Conservation (phyloP, 345 rosid genomes). For the Gossypium arboreum region DNA sequence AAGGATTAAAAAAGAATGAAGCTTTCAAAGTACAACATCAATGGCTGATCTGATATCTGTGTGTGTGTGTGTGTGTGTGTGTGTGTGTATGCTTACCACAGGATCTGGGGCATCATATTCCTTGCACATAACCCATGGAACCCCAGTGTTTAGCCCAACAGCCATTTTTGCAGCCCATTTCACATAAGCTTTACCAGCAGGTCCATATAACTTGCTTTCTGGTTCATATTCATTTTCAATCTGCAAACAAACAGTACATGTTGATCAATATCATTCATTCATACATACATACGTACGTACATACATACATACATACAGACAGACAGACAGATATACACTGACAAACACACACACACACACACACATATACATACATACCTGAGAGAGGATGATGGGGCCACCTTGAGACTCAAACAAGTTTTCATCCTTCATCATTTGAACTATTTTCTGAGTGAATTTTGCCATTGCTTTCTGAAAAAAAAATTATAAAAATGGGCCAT, state of each 20-base stretch:
- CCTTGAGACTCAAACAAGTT: conserved; percentile 71
- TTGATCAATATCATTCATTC: not conserved
- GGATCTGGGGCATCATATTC: conserved; percentile 74
- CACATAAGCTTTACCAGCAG: conserved; percentile 50
- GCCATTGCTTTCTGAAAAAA: conserved; percentile 49
- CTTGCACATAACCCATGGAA: conserved; percentile 85
- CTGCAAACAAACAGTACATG: conserved; percentile 22
- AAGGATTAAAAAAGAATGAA: not conserved
- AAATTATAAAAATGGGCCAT: not conserved
- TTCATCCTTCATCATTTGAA: conserved; percentile 71
- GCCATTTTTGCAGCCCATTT: conserved; percentile 72
- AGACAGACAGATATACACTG: not conserved
- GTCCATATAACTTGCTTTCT: conserved; percentile 36
- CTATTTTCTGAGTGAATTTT: conserved; percentile 68
- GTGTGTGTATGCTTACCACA: conserved; percentile 28
- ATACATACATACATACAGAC: too few species aligned
- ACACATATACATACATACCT: conserved; percentile 31
- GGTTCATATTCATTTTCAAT: conserved; percentile 68
- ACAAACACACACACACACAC: not conserved
- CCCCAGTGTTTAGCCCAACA: conserved; percentile 48
- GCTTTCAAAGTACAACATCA: not conserved
- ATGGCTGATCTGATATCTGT: not conserved
- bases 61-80: too few species aligned
- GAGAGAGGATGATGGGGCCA: conserved; percentile 84
- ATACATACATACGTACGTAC: not conserved